Base-by-base conservation (phyloP, 768 basidiomycete species). In the Boletus pseudo-olivaceus region DNA sequence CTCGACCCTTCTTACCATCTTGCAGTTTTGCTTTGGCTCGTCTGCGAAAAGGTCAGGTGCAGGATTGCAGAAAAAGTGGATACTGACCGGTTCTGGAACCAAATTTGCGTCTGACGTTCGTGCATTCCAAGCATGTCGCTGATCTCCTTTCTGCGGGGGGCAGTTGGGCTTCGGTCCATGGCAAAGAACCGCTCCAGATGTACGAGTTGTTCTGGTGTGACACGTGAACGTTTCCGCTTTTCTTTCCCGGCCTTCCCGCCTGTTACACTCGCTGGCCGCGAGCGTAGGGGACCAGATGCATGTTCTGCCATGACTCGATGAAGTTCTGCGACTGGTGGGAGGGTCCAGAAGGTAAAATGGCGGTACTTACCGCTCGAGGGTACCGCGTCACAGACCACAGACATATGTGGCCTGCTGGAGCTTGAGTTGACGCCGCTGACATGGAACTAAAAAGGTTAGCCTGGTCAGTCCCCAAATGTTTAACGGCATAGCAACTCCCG, bases 101-200 rank as follows among this genome's bases (percentile, higher is more conserved):
- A 92, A 44, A 93, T 87, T 70, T 92, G 90, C 0, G 88, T 90
- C 75, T 92, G 90, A 35, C 89, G 83, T 71, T 92, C 90, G 47
- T 87, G 81, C 86, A 93, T 90, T 15, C 88, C 87, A 5, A 93
- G 75, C 51, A 81, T 68, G 26, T 84, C 80, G 54, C 86, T 83
- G 49, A 93, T 89, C 61, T 90, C 89, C 50, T 82, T 81, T 40
- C 90, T 77, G 46, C 83, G 78, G 11, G 79, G 78, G 2, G 86
- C 84, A 3, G 86, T 86, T 10, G 90, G 90, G 65, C 83, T 87
- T 40, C 84, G 78, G 66, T 91, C 88, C 47, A 72, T 62, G 12
- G 81, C 69, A 65, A 92, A 93, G 61, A 84, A 81, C 2, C 75
- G 79, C 60, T 93, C 90, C 34, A 93, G 73, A 51, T 87, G 84